A percentile compares a stretch with the other conserved stretches of the same genome.
These are phyloP conservation scores for Ophiocordyceps sinensis DNA, from an alignment of 2,329 filamentous ascomycete genomes.

Conservation along the genomic window DNA sequence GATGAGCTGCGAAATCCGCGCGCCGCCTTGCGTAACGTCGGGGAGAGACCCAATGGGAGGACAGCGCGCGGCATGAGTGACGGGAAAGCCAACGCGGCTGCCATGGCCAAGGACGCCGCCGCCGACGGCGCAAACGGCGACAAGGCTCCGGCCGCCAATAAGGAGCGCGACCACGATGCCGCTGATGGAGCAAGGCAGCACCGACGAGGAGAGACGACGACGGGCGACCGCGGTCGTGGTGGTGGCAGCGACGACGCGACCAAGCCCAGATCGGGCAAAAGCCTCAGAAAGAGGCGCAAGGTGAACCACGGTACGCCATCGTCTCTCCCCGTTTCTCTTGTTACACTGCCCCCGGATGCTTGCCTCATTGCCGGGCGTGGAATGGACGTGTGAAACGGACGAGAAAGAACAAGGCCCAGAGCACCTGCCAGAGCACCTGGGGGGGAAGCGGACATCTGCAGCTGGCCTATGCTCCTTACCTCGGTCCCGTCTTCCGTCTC, in stretches of 20 bases:
- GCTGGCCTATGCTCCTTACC: background rate
- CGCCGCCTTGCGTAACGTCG: conserved; percentile 6
- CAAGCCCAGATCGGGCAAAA: conserved; percentile 24
- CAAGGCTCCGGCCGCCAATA: conserved; percentile 14
- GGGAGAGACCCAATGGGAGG: conserved; percentile 16
- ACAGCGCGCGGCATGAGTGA: conserved; percentile 15
- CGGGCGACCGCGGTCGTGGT: background rate
- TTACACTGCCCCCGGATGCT: background rate
- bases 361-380: background rate
- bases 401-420: too few relatives aligned
- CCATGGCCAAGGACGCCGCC: conserved; percentile 17
- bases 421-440: too few relatives aligned
- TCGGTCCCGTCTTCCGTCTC: conserved; percentile 1
- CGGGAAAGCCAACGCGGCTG: conserved; percentile 13
- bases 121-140: conserved; percentile 7
- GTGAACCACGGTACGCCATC: conserved; percentile 66
- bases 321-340: background rate
- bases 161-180: conserved; percentile 16
- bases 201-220: background rate
- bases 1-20: conserved; percentile 1
- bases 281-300: conserved; percentile 74
- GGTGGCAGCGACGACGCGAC: background rate
- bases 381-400: background rate
- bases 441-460: background rate
- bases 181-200: conserved; percentile 3